Conservation (phyloP, 257 asterid genomes). For the Nicotiana attenuata region DNA sequence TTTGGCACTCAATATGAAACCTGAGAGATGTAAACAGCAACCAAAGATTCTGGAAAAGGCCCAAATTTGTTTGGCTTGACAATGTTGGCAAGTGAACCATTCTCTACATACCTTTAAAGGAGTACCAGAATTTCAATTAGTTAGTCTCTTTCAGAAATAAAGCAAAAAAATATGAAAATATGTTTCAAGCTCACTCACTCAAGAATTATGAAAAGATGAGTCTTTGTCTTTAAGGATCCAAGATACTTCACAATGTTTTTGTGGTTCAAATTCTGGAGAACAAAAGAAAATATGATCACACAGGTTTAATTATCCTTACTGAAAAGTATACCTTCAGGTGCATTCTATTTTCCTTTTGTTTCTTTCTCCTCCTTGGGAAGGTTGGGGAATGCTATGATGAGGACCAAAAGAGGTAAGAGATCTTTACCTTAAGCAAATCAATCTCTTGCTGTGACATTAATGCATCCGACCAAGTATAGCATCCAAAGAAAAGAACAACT, state of each 20-base stretch:
- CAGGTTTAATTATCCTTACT: not conserved
- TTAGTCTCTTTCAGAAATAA: not conserved
- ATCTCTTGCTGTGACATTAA: constrained; percentile 85
- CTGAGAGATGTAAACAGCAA: constrained; percentile 95
- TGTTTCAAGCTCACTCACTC: constrained; percentile 55
- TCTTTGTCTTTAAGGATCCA: constrained; percentile 93
- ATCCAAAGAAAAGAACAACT: constrained; percentile 19
- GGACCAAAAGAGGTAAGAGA: constrained; percentile 1
- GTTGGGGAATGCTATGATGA: not conserved
- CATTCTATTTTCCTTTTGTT: constrained; percentile 7
- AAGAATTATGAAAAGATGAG: constrained; percentile 92
- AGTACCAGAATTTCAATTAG: constrained; percentile 7
- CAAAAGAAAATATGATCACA: constrained; percentile 19
- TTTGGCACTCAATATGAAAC: constrained; percentile 29
- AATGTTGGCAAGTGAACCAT: constrained; percentile 96
- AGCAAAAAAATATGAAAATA: constrained; percentile 14
- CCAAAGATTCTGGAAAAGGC: constrained; percentile 98
- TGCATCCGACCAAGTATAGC: constrained; percentile 21
- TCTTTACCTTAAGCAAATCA: constrained; percentile 84
- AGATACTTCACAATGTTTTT: constrained; percentile 92
- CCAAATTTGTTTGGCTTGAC: constrained; percentile 98
- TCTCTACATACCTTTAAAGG: constrained; percentile 81
- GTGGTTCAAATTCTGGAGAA: constrained; percentile 88
- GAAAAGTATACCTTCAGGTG: not conserved
- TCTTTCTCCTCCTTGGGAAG: not conserved